Conservation (phyloP, 2,329 filamentous ascomycete genomes). For the Pseudodiploospora longispora region DNA sequence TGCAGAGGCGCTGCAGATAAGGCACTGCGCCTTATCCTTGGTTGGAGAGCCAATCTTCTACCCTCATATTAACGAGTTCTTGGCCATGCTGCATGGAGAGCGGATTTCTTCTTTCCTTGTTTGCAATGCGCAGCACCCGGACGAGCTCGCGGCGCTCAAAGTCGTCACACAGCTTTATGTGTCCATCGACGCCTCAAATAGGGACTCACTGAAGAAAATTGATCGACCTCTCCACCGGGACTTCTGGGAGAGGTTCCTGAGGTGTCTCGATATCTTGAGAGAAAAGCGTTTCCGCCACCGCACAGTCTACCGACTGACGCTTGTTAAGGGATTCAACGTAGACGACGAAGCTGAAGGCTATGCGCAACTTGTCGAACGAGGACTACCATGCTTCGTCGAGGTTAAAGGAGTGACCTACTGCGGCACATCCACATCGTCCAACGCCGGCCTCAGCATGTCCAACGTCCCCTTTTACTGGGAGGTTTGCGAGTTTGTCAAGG, state of each 20-base stretch:
- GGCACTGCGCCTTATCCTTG: slow-evolving; percentile 84
- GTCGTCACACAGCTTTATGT: slow-evolving; percentile 95
- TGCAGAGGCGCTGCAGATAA: slow-evolving; percentile 83
- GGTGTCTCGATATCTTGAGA: slow-evolving; percentile 81
- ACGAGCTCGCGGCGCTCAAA: slow-evolving; percentile 72
- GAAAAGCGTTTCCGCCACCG: slow-evolving; percentile 78
- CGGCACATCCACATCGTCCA: slow-evolving; percentile 76
- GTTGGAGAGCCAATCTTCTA: slow-evolving; percentile 99
- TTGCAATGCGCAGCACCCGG: slow-evolving; percentile 94
- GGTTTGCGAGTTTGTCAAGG: slow-evolving; percentile 72
- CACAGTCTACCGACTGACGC: slow-evolving; percentile 88
- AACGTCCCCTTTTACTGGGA: slow-evolving; percentile 97
- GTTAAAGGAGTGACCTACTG: slow-evolving; percentile 97
- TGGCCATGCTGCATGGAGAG: slow-evolving; percentile 73
- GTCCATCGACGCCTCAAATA: slow-evolving; percentile 89
- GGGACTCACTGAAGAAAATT: slow-evolving; percentile 77
- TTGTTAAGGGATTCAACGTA: slow-evolving; percentile 97
- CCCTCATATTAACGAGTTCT: slow-evolving; percentile 90
- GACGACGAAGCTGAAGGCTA: slow-evolving; percentile 90
- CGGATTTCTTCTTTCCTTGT: slow-evolving; percentile 91
- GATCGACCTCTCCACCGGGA: slow-evolving; percentile 89
- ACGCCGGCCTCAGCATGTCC: slow-evolving; percentile 87
- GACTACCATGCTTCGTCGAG: slow-evolving; percentile 85
- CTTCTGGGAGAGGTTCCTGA: slow-evolving; percentile 93
- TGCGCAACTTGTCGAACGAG: slow-evolving; percentile 77